Conservation (phyloP, 176 grass and related monocot species). For the Oryza brachyantha region DNA sequence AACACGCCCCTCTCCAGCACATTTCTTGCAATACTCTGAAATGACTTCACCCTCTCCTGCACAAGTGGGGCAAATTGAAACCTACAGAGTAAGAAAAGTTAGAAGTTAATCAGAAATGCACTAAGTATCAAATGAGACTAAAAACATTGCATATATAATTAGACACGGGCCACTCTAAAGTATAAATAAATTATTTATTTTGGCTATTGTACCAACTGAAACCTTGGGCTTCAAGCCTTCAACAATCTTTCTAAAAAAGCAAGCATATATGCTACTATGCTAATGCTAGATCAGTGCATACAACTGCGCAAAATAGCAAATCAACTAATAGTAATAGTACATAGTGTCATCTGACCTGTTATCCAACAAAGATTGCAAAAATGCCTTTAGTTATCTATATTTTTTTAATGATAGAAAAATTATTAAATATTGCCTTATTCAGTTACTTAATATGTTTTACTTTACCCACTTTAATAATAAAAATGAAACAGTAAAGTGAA, state of each 20-base stretch:
- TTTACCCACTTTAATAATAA: neutral
- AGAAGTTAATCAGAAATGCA: conserved; percentile 17
- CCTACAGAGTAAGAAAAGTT: conserved; percentile 43
- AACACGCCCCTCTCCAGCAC: conserved; percentile 88
- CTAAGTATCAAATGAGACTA: conserved; percentile 29
- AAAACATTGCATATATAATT: conserved; percentile 8
- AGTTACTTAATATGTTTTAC: neutral
- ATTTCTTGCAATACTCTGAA: conserved; percentile 93
- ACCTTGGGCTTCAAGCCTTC: neutral
- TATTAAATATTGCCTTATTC: neutral
- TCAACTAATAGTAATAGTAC: conserved; percentile 13
- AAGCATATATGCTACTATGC: neutral
- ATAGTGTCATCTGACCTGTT: neutral
- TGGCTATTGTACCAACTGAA: neutral
- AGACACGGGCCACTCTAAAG: neutral
- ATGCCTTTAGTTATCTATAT: neutral
- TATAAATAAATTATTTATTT: conserved; percentile 22
- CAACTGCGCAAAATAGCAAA: neutral
- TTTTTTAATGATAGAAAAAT: conserved; percentile 1
- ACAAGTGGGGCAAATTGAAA: conserved; percentile 89
- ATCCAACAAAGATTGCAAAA: neutral
- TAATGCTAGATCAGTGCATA: conserved; percentile 18
- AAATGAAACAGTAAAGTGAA: neutral
- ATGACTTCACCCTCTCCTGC: conserved; percentile 80
- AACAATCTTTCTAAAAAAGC: neutral